Evolutionary conservation across 2,329 filamentous ascomycete species (phyloP).

Genomic region (Escovopsis weberi): DNA sequence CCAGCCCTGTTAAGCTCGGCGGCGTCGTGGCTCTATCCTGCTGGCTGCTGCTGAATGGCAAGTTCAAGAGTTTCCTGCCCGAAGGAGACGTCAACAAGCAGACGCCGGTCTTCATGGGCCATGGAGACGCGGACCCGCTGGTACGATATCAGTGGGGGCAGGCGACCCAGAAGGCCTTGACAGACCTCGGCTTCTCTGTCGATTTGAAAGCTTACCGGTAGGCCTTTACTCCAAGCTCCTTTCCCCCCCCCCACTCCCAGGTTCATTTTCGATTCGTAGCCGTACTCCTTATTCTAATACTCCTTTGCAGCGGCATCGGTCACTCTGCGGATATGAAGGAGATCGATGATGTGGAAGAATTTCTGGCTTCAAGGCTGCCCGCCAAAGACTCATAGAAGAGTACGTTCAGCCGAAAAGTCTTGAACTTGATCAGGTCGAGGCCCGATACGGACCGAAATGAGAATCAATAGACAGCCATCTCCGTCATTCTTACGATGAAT

Average conservation of each 20-base stretch:
- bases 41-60: constrained; percentile 54
- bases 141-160: constrained; percentile 55
- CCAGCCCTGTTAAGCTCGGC: constrained; percentile 57
- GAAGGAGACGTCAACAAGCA: constrained; percentile 31
- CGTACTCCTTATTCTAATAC: not conserved
- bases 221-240: not conserved
- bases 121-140: constrained; percentile 59
- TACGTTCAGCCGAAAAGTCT: no score
- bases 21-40: constrained; percentile 76
- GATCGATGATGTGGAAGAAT: constrained; percentile 64
- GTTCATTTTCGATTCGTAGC: not conserved
- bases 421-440: no score
- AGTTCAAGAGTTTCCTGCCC: constrained; percentile 27
- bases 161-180: constrained; percentile 48
- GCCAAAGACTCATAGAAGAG: constrained; percentile 8
- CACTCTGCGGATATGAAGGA: constrained; percentile 69
- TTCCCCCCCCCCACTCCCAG: not conserved
- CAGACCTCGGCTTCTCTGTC: constrained; percentile 54
- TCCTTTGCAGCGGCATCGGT: constrained; percentile 40
- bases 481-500: no score
- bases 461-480: no score
- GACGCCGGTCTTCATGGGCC: constrained; percentile 73
- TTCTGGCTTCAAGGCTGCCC: constrained; percentile 33
- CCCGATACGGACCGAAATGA: no score
- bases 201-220: constrained; percentile 65